Conservation (phyloP, 1,284 basidiomycete genomes). For the Amylostereum chailletii region DNA sequence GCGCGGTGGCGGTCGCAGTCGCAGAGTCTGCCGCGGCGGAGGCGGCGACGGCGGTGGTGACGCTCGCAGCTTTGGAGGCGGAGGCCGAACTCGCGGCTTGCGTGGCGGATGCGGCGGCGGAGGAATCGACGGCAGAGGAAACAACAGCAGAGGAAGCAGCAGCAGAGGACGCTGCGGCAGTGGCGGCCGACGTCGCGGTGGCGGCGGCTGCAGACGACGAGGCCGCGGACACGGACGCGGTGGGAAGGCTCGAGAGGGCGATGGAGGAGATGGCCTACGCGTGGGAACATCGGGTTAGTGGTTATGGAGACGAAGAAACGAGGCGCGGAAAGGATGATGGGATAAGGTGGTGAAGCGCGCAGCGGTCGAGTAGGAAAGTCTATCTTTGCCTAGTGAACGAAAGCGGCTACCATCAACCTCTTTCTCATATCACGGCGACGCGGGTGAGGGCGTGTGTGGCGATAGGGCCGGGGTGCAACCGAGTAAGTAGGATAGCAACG, state of each 20-base stretch:
- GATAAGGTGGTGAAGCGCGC: too few species aligned
- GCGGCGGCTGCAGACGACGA: conserved; percentile 6
- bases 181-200: conserved; percentile 1
- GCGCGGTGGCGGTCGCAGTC: conserved; percentile 22
- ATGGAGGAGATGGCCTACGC: conserved; percentile 5
- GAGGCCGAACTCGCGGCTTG: conserved; percentile 12
- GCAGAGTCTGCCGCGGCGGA: conserved; percentile 33
- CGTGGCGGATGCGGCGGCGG: conserved; percentile 10
- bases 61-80: conserved; percentile 8
- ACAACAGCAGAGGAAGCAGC: conserved; percentile 1
- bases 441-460: too few species aligned
- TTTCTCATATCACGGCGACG: too few species aligned
- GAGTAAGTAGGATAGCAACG: neutral
- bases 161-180: conserved; percentile 1
- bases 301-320: too few species aligned
- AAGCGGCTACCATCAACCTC: too few species aligned
- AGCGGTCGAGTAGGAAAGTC: too few species aligned
- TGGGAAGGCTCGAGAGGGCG: conserved; percentile 3
- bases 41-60: conserved; percentile 10
- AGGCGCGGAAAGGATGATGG: too few species aligned
- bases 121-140: conserved; percentile 4
- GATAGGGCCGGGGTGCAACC: too few species aligned
- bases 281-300: too few species aligned
- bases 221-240: conserved; percentile 2
- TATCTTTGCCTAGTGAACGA: too few species aligned